phyloP scores from a whole-genome alignment of 1,284 basidiomycete species.

The Golubevia sp. region DNA sequence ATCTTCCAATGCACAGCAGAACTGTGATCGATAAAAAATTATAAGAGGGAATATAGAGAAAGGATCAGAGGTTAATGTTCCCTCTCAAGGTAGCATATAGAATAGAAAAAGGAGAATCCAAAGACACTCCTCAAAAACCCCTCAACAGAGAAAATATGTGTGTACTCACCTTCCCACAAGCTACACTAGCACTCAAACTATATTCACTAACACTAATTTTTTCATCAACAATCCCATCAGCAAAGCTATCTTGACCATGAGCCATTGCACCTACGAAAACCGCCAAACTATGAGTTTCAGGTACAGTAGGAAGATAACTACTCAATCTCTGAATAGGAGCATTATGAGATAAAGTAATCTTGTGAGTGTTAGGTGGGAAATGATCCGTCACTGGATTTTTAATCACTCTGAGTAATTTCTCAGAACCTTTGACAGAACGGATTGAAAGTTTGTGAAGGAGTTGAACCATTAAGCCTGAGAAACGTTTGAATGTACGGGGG shows the following conservation, averaged over 20 bases:
- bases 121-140: neutral
- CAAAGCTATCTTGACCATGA: constrained; percentile 84
- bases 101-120: neutral
- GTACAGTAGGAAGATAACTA: constrained; percentile 78
- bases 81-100: too few relatives aligned
- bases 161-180: constrained; percentile 84
- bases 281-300: constrained; percentile 84
- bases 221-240: constrained; percentile 92
- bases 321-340: constrained; percentile 82
- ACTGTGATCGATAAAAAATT: constrained; percentile 62
- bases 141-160: neutral
- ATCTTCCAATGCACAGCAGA: constrained; percentile 70
- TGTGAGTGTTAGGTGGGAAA: constrained; percentile 91
- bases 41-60: neutral
- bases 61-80: too few relatives aligned
- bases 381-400: constrained; percentile 98
- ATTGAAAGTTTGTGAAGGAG: constrained; percentile 94
- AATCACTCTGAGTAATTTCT: constrained; percentile 95
- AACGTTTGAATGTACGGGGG: constrained; percentile 96
- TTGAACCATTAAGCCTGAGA: constrained; percentile 99
- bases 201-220: constrained; percentile 98
- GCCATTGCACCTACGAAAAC: constrained; percentile 87
- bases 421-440: constrained; percentile 90
- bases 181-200: constrained; percentile 87
- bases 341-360: constrained; percentile 82